These are phyloP conservation scores for Colletotrichum chlorophyti DNA, from an alignment of 2,329 filamentous ascomycete genomes.

Conservation along the genomic window DNA sequence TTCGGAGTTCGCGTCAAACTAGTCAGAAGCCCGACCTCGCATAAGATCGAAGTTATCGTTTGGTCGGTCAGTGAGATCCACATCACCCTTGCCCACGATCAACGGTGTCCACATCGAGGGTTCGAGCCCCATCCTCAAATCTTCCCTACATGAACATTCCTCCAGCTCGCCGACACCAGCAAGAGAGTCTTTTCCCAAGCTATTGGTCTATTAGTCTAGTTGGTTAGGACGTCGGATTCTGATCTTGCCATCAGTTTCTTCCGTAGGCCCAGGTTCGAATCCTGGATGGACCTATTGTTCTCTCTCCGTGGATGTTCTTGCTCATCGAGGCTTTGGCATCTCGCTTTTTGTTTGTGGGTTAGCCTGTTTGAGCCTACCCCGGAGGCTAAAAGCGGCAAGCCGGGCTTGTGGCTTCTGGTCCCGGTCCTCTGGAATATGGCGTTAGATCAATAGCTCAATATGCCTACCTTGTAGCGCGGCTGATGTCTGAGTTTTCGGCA, in stretches of 20 bases:
- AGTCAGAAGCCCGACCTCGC: too few relatives aligned
- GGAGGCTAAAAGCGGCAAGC: too few relatives aligned
- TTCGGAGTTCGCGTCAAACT: too few relatives aligned
- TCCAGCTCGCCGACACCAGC: accelerated
- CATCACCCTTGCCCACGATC: not conserved
- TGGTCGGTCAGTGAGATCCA: not conserved
- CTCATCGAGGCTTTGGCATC: too few relatives aligned
- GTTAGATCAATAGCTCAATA: too few relatives aligned
- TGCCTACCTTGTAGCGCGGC: too few relatives aligned
- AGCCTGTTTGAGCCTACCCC: too few relatives aligned
- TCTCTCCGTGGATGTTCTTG: not conserved
- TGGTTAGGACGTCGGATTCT: constrained; percentile 25
- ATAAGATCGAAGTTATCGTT: not conserved
- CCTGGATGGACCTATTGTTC: constrained; percentile 13
- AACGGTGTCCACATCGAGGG: not conserved
- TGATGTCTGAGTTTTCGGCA: too few relatives aligned
- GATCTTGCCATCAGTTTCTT: not conserved
- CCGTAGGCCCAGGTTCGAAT: constrained; percentile 21
- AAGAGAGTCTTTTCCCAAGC: not conserved
- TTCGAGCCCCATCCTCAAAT: not conserved
- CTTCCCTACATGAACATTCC: not conserved
- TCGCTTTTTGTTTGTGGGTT: too few relatives aligned
- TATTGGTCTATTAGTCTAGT: constrained; percentile 19
- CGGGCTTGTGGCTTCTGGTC: too few relatives aligned
- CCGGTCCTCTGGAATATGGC: too few relatives aligned